Conservation (phyloP, 2,329 filamentous ascomycete genomes). For the Exophiala viscosa region DNA sequence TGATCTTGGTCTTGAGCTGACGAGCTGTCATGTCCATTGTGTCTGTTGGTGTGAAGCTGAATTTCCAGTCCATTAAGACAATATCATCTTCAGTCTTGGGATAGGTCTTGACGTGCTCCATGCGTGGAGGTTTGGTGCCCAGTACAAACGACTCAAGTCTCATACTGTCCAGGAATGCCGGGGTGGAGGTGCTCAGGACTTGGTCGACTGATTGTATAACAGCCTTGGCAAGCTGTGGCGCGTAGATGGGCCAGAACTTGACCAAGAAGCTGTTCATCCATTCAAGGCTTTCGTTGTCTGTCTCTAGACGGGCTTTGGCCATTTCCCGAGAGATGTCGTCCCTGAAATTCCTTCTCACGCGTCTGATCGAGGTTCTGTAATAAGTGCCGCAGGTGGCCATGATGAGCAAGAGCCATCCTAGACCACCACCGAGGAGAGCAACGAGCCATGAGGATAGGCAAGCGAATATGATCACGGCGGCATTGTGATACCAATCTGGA, state of each 20-base stretch:
- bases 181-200: slow-evolving; percentile 87
- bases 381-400: slow-evolving; percentile 93
- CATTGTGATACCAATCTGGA: slow-evolving; percentile 95
- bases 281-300: slow-evolving; percentile 85
- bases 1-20: slow-evolving; percentile 92
- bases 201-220: slow-evolving; percentile 94
- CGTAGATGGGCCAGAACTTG: slow-evolving; percentile 99
- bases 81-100: slow-evolving; percentile 92
- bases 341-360: slow-evolving; percentile 90
- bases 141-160: slow-evolving; percentile 91
- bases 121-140: slow-evolving; percentile 87
- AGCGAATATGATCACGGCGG: slow-evolving; percentile 88
- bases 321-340: slow-evolving; percentile 90
- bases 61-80: slow-evolving; percentile 99
- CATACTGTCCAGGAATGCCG: slow-evolving; percentile 87
- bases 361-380: slow-evolving; percentile 90
- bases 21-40: slow-evolving; percentile 82
- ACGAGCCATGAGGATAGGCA: slow-evolving; percentile 88
- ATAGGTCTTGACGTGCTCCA: slow-evolving; percentile 98
- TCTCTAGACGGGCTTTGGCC: slow-evolving; percentile 81
- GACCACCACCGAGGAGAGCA: slow-evolving; percentile 80
- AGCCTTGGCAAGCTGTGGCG: slow-evolving; percentile 85
- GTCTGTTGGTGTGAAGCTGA: slow-evolving; percentile 97
- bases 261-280: slow-evolving; percentile 99
- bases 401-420: slow-evolving; percentile 89